A percentile compares a stretch with the other conserved stretches of the same genome.
phyloP scores from a whole-genome alignment of 106 monocot genomes.

The Dendrobium catenatum region DNA sequence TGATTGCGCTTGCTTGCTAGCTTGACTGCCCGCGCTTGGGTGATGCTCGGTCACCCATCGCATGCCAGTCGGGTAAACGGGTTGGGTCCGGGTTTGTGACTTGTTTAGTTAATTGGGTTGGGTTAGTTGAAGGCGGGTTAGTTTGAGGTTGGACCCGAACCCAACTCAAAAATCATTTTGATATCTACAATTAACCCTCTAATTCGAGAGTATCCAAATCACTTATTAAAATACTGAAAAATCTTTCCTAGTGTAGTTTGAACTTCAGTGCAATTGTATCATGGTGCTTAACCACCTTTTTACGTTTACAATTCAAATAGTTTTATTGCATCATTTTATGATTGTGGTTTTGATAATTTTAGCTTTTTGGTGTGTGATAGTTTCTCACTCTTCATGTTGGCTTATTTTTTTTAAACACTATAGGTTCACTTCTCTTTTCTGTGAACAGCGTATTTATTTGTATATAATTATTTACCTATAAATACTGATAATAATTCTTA shows the following conservation, averaged over 20 bases:
- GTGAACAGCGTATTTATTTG: not conserved
- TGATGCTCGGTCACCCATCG: no score
- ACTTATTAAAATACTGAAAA: not conserved
- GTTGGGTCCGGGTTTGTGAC: no score
- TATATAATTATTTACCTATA: not conserved
- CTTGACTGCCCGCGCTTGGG: no score
- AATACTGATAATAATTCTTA: not conserved
- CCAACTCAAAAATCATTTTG: no score
- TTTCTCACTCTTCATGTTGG: not conserved
- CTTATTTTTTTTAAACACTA: not conserved
- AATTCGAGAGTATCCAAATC: no score
- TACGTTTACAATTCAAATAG: not conserved
- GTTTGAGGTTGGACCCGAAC: no score
- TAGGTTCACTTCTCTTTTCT: not conserved
- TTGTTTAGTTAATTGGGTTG: no score
- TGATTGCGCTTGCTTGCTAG: no score
- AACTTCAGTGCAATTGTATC: not conserved
- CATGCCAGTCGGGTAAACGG: no score
- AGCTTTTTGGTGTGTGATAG: not conserved
- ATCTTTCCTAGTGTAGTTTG: not conserved
- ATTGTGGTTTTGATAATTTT: not conserved
- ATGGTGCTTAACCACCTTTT: not conserved
- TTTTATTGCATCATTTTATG: not conserved
- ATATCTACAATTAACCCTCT: no score
- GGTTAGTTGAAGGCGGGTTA: no score